phyloP scores from a whole-genome alignment of 768 basidiomycete genomes.

The Auricularia cornea region DNA sequence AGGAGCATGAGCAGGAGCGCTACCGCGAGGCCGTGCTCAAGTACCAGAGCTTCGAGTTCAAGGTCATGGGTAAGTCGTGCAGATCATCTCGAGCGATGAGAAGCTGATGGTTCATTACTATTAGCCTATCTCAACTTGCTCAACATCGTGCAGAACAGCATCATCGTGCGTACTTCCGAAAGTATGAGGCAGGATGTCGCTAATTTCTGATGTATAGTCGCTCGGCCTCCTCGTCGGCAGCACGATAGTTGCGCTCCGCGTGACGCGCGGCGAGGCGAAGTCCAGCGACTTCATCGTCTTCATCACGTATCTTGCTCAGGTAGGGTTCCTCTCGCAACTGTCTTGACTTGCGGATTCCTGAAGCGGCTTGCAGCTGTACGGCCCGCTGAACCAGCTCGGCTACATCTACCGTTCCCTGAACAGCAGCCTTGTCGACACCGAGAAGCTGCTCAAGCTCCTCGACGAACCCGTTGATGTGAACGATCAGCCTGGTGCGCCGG shows the following conservation, averaged over 20 bases:
- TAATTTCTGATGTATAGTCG: slow-evolving; percentile 33
- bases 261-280: slow-evolving; percentile 43
- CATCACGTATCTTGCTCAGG: slow-evolving; percentile 75
- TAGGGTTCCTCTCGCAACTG: slow-evolving; percentile 21
- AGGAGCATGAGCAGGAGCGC: slow-evolving; percentile 65
- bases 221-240: slow-evolving; percentile 75
- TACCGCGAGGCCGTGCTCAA: slow-evolving; percentile 62
- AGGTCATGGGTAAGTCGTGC: slow-evolving; percentile 52
- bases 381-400: slow-evolving; percentile 68
- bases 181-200: background rate
- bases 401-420: slow-evolving; percentile 72
- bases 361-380: slow-evolving; percentile 43
- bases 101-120: slow-evolving; percentile 2
- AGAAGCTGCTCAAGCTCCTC: slow-evolving; percentile 73
- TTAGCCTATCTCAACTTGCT: slow-evolving; percentile 64
- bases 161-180: slow-evolving; percentile 45
- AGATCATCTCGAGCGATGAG: background rate
- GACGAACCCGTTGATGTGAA: slow-evolving; percentile 78
- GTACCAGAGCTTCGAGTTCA: slow-evolving; percentile 68
- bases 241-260: slow-evolving; percentile 65
- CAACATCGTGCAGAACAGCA: slow-evolving; percentile 72
- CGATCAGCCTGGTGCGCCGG: slow-evolving; percentile 66
- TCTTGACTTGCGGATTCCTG: background rate
- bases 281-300: slow-evolving; percentile 69
- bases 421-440: slow-evolving; percentile 72